Percentiles rank a stretch among this genome's conserved stretches.
Conservation (phyloP, 2,329 filamentous ascomycete species). For the Diaporthe humulicola region DNA sequence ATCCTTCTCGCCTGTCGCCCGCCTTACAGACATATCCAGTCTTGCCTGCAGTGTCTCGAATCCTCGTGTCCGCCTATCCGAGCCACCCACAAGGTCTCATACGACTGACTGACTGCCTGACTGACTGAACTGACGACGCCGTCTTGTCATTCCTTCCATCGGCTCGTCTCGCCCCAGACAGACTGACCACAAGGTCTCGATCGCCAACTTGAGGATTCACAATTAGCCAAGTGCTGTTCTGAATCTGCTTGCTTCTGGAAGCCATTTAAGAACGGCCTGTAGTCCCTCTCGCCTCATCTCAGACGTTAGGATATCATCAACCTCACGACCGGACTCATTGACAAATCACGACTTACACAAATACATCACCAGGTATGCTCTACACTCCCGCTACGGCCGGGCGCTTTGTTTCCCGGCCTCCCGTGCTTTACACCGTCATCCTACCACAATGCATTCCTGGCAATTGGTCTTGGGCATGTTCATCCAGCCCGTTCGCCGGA, state of each 20-base stretch:
- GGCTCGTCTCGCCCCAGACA: slow-evolving; percentile 39
- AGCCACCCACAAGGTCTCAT: slow-evolving; percentile 37
- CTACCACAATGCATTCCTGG: slow-evolving; percentile 29
- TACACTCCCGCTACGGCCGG: slow-evolving; percentile 7
- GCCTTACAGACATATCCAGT: slow-evolving; percentile 22
- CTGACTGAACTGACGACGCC: slow-evolving; percentile 37
- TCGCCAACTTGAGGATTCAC: slow-evolving; percentile 7
- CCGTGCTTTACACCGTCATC: background rate
- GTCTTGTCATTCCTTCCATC: slow-evolving; percentile 43
- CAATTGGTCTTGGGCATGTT: slow-evolving; percentile 6
- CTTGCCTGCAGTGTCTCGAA: slow-evolving; percentile 24
- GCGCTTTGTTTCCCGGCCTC: slow-evolving; percentile 29
- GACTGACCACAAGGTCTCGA: slow-evolving; percentile 31
- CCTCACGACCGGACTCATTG: slow-evolving; percentile 1
- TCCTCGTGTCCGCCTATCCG: background rate
- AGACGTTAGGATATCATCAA: background rate
- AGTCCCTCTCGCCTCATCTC: background rate
- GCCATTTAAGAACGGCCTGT: slow-evolving; percentile 11
- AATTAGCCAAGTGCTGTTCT: background rate
- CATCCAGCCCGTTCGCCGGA: background rate
- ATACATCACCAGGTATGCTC: slow-evolving; percentile 15
- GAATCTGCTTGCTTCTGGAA: slow-evolving; percentile 22
- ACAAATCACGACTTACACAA: slow-evolving; percentile 19
- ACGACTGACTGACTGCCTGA: slow-evolving; percentile 27
- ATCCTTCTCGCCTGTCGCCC: slow-evolving; percentile 11